These are phyloP conservation scores for Mucor circinelloides DNA, from an alignment of 371 early-diverging fungal genomes.

Conservation along the genomic window DNA sequence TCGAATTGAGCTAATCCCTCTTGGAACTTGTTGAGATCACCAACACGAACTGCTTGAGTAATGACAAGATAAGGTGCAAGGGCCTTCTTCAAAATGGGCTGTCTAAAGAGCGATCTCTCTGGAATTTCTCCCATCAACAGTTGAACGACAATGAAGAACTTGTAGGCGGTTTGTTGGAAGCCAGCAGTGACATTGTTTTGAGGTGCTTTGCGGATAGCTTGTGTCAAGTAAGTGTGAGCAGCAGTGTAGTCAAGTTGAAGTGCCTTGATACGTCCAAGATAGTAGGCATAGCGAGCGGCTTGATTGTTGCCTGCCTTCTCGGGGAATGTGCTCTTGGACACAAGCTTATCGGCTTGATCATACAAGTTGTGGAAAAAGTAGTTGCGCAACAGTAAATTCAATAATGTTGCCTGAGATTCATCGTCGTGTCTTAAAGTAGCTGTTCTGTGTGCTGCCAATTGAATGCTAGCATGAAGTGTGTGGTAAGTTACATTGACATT, in stretches of 20 bases:
- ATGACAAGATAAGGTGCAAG: conserved; percentile 91
- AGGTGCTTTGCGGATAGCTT: conserved; percentile 96
- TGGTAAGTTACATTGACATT: too few species aligned
- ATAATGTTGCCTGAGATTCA: conserved; percentile 83
- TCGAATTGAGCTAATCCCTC: conserved; percentile 78
- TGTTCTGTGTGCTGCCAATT: conserved; percentile 87
- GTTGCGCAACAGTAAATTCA: conserved; percentile 89
- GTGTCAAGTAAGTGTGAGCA: conserved; percentile 83
- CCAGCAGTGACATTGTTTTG: conserved; percentile 87
- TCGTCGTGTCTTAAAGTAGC: conserved; percentile 89
- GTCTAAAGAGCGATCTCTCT: conserved; percentile 89
- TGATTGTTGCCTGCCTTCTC: conserved; percentile 91
- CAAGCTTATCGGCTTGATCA: conserved; percentile 96
- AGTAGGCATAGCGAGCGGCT: conserved; percentile 94
- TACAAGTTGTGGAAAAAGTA: conserved; percentile 91
- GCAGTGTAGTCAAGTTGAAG: conserved; percentile 95
- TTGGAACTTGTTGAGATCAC: conserved; percentile 93
- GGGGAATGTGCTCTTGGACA: conserved; percentile 91
- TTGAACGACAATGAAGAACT: conserved; percentile 94
- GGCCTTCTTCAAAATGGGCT: conserved; percentile 80
- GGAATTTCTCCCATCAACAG: conserved; percentile 97
- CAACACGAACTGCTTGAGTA: conserved; percentile 94
- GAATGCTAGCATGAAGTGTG: too few species aligned
- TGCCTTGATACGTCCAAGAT: conserved; percentile 92
- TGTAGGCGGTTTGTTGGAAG: conserved; percentile 93